Conservation (phyloP, 352 stramenopile species). For the Halophytophthora polymorphica region DNA sequence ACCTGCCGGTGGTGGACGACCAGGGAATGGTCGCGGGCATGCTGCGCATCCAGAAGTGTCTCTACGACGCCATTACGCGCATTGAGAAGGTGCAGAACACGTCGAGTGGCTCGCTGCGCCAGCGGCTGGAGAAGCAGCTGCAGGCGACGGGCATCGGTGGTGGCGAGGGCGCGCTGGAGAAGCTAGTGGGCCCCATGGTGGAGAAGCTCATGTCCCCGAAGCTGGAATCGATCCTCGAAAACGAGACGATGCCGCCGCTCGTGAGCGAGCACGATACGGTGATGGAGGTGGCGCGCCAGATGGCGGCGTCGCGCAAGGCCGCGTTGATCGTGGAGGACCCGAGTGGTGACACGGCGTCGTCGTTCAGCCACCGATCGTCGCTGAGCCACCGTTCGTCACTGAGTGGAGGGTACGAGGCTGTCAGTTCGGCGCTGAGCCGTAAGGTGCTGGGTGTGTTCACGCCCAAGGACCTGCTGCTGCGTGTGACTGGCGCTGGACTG, state of each 20-base stretch:
- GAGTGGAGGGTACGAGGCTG: constrained; percentile 37
- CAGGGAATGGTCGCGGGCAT: constrained; percentile 92
- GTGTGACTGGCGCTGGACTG: constrained; percentile 91
- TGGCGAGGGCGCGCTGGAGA: constrained; percentile 62
- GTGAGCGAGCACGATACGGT: constrained; percentile 75
- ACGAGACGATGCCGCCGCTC: constrained; percentile 73
- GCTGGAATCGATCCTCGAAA: constrained; percentile 77
- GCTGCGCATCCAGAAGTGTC: constrained; percentile 98
- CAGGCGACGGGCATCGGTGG: constrained; percentile 56
- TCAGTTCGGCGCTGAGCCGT: constrained; percentile 31
- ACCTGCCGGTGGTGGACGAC: constrained; percentile 94
- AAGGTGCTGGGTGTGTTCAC: constrained; percentile 96
- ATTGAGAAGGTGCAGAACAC: constrained; percentile 91
- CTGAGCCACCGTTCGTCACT: constrained; percentile 12
- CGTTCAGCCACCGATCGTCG: constrained; percentile 34
- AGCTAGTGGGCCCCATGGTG: constrained; percentile 80
- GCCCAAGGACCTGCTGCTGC: constrained; percentile 96
- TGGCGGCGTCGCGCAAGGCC: constrained; percentile 79
- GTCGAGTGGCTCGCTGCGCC: constrained; percentile 64
- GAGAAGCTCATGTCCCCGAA: constrained; percentile 85
- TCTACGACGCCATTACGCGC: constrained; percentile 97
- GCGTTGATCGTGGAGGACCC: constrained; percentile 78
- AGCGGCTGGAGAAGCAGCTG: constrained; percentile 78
- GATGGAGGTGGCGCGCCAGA: constrained; percentile 84
- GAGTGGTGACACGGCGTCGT: constrained; percentile 35